Percentiles rank a stretch among this genome's conserved stretches.
Evolutionary conservation across 768 basidiomycete genomes (phyloP).

Genomic region (Hericium coralloides): DNA sequence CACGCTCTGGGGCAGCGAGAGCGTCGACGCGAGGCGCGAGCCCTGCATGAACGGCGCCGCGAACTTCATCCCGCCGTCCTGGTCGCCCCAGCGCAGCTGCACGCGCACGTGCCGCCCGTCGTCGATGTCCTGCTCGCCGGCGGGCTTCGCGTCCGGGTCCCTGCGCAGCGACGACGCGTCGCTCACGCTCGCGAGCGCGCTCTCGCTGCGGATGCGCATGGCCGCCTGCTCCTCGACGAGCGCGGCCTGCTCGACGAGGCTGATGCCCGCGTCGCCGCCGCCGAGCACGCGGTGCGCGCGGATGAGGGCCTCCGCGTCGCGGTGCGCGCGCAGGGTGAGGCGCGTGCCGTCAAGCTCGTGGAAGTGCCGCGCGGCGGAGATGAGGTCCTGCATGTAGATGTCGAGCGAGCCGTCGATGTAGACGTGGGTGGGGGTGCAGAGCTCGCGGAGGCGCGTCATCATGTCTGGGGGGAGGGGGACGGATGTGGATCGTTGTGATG

Average conservation of each 20-base stretch:
- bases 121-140: constrained; percentile 1
- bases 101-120: background rate
- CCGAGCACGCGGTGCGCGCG: constrained; percentile 62
- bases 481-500: background rate
- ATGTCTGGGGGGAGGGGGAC: constrained; percentile 19
- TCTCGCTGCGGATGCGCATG: background rate
- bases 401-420: constrained; percentile 33
- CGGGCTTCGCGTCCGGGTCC: background rate
- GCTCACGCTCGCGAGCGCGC: background rate
- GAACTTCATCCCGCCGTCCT: background rate
- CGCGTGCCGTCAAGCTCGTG: constrained; percentile 59
- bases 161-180: background rate
- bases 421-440: constrained; percentile 10
- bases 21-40: background rate
- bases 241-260: constrained; percentile 33
- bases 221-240: constrained; percentile 1
- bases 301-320: constrained; percentile 59
- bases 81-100: constrained; percentile 1
- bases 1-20: background rate
- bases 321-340: constrained; percentile 49
- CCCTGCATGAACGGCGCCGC: background rate
- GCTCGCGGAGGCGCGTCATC: constrained; percentile 20
- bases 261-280: constrained; percentile 49
- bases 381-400: constrained; percentile 65
- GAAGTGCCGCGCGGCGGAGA: constrained; percentile 67